Evolutionary conservation across 1,139 yeast species (phyloP), one percentile per base, ranked within the genome.

Genomic region (Arxiozyma heterogenica): DNA sequence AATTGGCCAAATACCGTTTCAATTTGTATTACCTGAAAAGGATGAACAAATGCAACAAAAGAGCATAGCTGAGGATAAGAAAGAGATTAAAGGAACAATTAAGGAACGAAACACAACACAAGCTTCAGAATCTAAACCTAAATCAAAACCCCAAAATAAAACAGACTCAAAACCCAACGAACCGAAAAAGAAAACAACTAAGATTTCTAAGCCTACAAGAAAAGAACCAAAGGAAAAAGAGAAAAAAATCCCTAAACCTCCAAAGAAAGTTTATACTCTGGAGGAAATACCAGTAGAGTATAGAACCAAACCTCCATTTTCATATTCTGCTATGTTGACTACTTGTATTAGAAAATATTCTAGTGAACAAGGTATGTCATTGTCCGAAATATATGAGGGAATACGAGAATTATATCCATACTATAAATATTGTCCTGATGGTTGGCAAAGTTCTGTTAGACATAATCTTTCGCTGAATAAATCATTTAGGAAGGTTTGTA

Each of bases 391-490:
- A 48, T 85, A 88, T 67, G 87, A 86, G 54, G 88, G 90, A 1
- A 88, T 93, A 52, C 86, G 86, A 66, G 95, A 88, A 45, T 72
- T 86, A 12, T 91, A 86, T 68, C 98, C 98, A 1, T 93, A 87
- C 70, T 93, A 88, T 71, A 81, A 84, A 65, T 93, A 88, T 71
- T 90, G 97, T 65, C 90, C 95, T 1, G 96, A 90, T 68, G 98
- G 98, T 2, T 93, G 99, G 99, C 98, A 93, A 71, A 84, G 88
- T 65, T 81, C 95, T 0, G 95, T 93, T 18, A 79, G 94, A 50
- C 98, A 93, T 71, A 90, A 89, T 63, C 75, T 93, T 47, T 85
- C 91, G 25, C 75, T 89, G 60, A 90, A 90, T 70, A 89, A 89
- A 70, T 83, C 91, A 9, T 93, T 93, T 72, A 79, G 83, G 55